Evolutionary conservation across 2,329 filamentous ascomycete species (phyloP).

Genomic region (Chrysoporthe puriensis): DNA sequence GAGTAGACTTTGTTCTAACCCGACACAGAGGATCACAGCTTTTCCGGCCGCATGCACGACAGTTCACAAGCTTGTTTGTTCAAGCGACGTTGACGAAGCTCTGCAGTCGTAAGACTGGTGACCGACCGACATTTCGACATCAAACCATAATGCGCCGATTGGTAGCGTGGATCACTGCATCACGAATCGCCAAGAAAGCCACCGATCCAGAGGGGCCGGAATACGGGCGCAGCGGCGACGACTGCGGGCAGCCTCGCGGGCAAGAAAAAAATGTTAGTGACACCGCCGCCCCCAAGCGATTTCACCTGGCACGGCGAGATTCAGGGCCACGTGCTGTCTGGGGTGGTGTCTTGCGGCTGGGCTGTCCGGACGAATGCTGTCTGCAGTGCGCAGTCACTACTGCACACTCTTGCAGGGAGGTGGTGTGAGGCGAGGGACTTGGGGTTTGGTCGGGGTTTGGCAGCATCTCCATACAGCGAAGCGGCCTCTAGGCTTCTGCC

Average conservation of each 20-base stretch:
- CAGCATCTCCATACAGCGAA: not conserved
- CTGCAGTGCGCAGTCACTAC: slow-evolving; percentile 11
- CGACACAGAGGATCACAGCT: not conserved
- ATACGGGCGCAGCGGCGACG: slow-evolving; percentile 1
- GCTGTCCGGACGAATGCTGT: slow-evolving; percentile 15
- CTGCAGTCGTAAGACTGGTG: not conserved
- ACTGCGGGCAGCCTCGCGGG: not conserved
- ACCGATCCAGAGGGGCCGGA: not conserved
- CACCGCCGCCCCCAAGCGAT: slow-evolving; percentile 26
- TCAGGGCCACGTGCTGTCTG: slow-evolving; percentile 23
- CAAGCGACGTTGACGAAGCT: not conserved
- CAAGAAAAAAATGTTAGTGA: slow-evolving; percentile 23
- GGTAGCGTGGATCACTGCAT: not conserved
- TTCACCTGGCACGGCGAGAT: slow-evolving; percentile 12
- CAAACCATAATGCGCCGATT: not conserved
- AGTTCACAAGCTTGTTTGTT: not conserved
- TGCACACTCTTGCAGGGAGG: slow-evolving; percentile 10
- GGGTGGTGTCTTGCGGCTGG: slow-evolving; percentile 17
- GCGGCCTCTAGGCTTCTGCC: not conserved
- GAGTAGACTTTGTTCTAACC: not conserved
- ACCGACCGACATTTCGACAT: not conserved
- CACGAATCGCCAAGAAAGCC: not conserved
- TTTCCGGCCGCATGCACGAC: not conserved
- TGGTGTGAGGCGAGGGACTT: slow-evolving; percentile 17
- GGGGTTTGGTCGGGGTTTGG: slow-evolving; percentile 7